Conservation (phyloP, 192 early-diverging fungal genomes). For the Coemansia sp. region DNA sequence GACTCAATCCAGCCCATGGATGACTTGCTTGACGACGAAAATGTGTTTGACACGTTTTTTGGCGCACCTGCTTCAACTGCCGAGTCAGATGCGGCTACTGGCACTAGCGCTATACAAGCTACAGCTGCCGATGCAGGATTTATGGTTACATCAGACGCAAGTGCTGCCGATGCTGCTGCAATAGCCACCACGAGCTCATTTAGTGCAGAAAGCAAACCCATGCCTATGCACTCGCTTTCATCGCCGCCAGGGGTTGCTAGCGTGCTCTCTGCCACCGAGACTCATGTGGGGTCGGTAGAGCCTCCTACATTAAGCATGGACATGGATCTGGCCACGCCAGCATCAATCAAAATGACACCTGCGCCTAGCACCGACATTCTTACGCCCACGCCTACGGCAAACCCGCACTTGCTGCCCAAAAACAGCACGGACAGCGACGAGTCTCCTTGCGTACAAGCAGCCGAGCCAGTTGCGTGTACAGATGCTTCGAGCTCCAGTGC, state of each 20-base stretch:
- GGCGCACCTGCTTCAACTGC: constrained; percentile 14
- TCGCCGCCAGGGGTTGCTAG: constrained; percentile 33
- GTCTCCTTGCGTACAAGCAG: not conserved
- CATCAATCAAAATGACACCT: constrained; percentile 40
- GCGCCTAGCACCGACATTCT: constrained; percentile 36
- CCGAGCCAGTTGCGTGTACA: not conserved
- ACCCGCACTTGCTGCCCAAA: constrained; percentile 1
- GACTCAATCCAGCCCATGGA: constrained; percentile 16
- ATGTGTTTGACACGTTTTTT: constrained; percentile 46
- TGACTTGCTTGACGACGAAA: constrained; percentile 39
- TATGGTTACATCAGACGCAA: not conserved
- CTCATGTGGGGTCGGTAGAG: constrained; percentile 22
- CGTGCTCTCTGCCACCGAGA: constrained; percentile 18
- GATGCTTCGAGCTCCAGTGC: too few relatives aligned
- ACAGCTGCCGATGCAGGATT: too few relatives aligned
- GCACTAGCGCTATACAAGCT: not conserved
- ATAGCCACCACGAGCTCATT: not conserved
- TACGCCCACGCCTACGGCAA: constrained; percentile 23
- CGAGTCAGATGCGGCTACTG: not conserved
- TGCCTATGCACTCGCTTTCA: constrained; percentile 18
- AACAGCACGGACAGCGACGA: constrained; percentile 1
- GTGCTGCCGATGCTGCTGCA: not conserved
- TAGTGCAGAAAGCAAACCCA: not conserved
- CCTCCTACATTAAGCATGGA: constrained; percentile 4
- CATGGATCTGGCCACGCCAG: constrained; percentile 37